Evolutionary conservation across 306 rosid genomes (phyloP), one percentile per base, ranked within the genome.

Genomic region (Fragaria nilgerrensis): DNA sequence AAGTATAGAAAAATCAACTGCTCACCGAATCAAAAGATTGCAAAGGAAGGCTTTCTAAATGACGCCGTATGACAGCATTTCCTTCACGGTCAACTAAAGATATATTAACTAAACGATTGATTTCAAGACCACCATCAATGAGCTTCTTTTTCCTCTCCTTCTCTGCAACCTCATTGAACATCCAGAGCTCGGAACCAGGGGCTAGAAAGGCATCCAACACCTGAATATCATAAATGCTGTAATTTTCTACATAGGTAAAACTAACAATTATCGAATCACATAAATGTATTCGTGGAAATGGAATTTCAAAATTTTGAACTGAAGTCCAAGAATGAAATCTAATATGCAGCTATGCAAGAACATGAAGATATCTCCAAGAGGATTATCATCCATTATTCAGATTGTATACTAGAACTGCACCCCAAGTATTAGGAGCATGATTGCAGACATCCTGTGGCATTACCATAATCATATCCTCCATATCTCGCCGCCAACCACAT

Each of bases 391-490:
- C 76, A 8, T 61, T 27, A 61, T 12, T 13, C 36, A 25, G 29
- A 83, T 73, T 72, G 43, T 66, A 79, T 58, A 68, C 75, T 56
- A 49, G 81, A 70, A 63, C 73, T 79, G 84, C 66, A 41, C 74
- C 80, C 77, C 75, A 83, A 58, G 73, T 75, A 81, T 37, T 68
- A 76, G 78, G 75, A 79, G 74, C 74, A 80, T 68, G 67, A 80
- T 34, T 81, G 77, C 72, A 74, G 53, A 87, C 75, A 76, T 83
- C 77, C 74, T 49, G 53, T 66, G 44, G 53, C 78, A 88, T 85
- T 91, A 93, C 98, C 98, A 87, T 87, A 87, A 93, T 88, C 95
- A 93, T 93, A 82, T 91, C 97, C 80, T 93, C 98, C 97, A 91
- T 89, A 86, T 93, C 98, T 81, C 95, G 97, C 67, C 98, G 83